Percentiles rank a stretch among this genome's conserved stretches.
Conservation (phyloP, 2,329 filamentous ascomycete species). For the Alternaria brassicae region DNA sequence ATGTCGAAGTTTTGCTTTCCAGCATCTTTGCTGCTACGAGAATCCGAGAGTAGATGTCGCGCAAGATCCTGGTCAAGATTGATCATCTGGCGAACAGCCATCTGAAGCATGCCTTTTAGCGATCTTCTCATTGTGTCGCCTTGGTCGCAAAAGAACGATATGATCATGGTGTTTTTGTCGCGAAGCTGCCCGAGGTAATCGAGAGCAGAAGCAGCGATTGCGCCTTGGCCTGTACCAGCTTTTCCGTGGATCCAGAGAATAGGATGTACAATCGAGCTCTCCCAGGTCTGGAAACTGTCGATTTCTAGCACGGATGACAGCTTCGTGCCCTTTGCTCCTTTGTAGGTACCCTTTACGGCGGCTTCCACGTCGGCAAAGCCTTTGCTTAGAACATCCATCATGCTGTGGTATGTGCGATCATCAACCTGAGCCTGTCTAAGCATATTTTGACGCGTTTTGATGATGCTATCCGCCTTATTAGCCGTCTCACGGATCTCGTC, state of each 20-base stretch:
- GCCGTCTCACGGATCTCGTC: constrained; percentile 33
- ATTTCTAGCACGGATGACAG: constrained; percentile 23
- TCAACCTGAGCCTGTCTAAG: constrained; percentile 25
- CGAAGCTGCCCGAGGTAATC: constrained; percentile 14
- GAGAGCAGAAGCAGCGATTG: constrained; percentile 31
- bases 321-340: constrained; percentile 16
- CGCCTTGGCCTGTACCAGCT: constrained; percentile 28
- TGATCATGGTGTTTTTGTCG: constrained; percentile 16
- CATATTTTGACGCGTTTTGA: constrained; percentile 31
- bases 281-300: constrained; percentile 24
- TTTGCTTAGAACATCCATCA: constrained; percentile 26
- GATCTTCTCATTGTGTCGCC: constrained; percentile 27
- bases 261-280: constrained; percentile 3
- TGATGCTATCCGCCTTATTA: constrained; percentile 26
- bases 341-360: constrained; percentile 21
- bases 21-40: constrained; percentile 23
- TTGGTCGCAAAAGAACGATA: constrained; percentile 35
- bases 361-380: constrained; percentile 29
- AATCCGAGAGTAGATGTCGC: constrained; percentile 28
- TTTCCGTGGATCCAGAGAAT: constrained; percentile 36
- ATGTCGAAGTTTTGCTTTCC: constrained; percentile 27
- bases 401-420: constrained; percentile 25
- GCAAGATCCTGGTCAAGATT: constrained; percentile 28
- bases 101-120: constrained; percentile 22
- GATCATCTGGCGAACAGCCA: constrained; percentile 30